phyloP scores from a whole-genome alignment of 2,329 filamentous ascomycete genomes.

The Aspergillus calidoustus region DNA sequence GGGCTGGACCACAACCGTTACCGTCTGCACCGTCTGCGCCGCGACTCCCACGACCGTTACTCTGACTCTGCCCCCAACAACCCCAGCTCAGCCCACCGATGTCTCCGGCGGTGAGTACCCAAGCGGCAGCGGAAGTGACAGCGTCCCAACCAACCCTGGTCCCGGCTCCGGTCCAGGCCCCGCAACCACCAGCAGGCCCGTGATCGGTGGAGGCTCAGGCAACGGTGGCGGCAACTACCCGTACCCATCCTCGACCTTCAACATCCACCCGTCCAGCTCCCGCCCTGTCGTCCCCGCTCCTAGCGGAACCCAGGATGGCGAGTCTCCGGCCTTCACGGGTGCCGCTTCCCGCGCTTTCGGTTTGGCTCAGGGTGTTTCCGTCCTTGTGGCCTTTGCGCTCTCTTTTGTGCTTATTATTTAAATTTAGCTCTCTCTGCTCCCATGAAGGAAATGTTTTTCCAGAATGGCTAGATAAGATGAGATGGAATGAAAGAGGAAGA shows the following conservation, averaged over 20 bases:
- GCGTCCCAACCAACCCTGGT: not conserved
- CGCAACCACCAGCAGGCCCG: slow-evolving; percentile 14
- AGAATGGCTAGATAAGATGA: not conserved
- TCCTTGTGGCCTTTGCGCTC: slow-evolving; percentile 19
- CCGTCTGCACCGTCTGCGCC: slow-evolving; percentile 45
- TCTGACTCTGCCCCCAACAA: slow-evolving; percentile 35
- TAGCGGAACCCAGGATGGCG: slow-evolving; percentile 22
- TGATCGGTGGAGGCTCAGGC: slow-evolving; percentile 4
- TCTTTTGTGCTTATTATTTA: slow-evolving; percentile 22
- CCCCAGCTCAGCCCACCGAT: slow-evolving; percentile 2
- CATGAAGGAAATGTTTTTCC: not conserved
- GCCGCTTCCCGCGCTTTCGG: slow-evolving; percentile 21
- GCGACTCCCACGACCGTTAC: slow-evolving; percentile 45
- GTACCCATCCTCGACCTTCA: slow-evolving; percentile 24
- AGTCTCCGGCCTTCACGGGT: slow-evolving; percentile 27
- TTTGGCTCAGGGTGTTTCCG: slow-evolving; percentile 17
- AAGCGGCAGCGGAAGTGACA: not conserved
- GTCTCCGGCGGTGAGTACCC: not conserved
- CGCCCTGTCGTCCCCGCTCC: slow-evolving; percentile 12
- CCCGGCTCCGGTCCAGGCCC: not conserved
- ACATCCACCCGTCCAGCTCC: slow-evolving; percentile 18
- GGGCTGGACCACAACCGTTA: slow-evolving; percentile 48
- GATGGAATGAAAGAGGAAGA: not conserved
- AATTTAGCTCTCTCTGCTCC: not conserved
- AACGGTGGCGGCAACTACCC: slow-evolving; percentile 11